Base-by-base conservation (phyloP, 176 grass and related monocot species). In the Phoenix roebelenii region DNA sequence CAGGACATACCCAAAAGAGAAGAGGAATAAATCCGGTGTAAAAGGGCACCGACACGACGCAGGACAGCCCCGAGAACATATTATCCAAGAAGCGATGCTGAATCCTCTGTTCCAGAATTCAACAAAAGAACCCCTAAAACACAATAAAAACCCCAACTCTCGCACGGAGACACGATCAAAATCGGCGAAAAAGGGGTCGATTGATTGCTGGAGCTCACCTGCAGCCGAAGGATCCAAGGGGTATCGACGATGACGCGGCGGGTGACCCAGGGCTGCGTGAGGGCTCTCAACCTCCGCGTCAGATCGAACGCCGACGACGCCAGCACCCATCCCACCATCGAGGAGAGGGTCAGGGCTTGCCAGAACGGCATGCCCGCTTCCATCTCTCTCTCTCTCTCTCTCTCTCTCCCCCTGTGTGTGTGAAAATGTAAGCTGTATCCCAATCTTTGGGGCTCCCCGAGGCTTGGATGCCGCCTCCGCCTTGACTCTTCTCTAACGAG, bases 1-100 rank as follows among this genome's bases (percentile, higher is more conserved):
- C n/a, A 69, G 61, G 15, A 44, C 72, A 50, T 91, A 97, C 93
- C 93, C 93, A 96, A 64, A 96, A 97, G 29, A 98, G 84, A 23
- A 98, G 70, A 48, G 93, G 88, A 25, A 98, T 84, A 63, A 98
- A 98, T 76, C 87, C 93, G 16, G 93, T 98, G 70, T 92, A 98
- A 74, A 98, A 98, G 18, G 93, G 93, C 56, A 89, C 94, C 6
- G 94, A 92, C 6, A 98, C 88, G 79, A 85, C 70, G 59, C 87
- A 85, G 50, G 94, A 98, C 60, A 98, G 71, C 67, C 77, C 22
- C 6, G 94, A 89, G 79, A 98, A 98, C 60, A 98, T 60, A 24
- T 72, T 81, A 77, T 98, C 94, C 51, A 92, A 72, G 55, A 83
- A 69, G 54, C 16, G 77, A 68, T 89, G 75, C 4, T 89, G 88